Base-by-base conservation (phyloP, 228 moss, liverwort and hornwort genomes). In the Sphagnum magellanicum region DNA sequence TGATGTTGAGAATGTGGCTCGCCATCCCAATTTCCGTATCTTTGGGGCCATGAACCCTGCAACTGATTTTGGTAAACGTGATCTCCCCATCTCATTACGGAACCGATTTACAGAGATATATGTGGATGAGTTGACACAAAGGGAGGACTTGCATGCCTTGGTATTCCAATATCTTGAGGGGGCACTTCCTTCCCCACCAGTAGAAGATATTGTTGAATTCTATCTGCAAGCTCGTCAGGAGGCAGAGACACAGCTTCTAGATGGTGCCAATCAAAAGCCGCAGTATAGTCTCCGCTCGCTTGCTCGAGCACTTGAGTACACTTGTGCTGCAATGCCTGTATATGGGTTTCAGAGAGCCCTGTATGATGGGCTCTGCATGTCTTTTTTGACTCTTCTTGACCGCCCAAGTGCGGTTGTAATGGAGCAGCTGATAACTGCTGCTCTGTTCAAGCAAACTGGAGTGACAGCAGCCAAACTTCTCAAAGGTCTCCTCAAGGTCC, bases 1-100 rank as follows among this genome's bases (percentile, higher is more conserved):
- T 57, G 97, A 98, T 60, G 91, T 98, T 65, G 87, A 90, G 68
- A 91, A 68, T 68, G 87, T 98, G 63, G 76, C 70, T 49, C 91
- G 91, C 66, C 91, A 98, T 72, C 74, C 87, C 65, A 82, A 90
- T 63, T 93, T 98, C 64, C 90, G 91, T 11, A 88, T 98, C 17
- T 93, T 98, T 73, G 93, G 88, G 32, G 93, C 93, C 73, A 98
- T 98, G 97, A 98, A 98, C 66, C 93, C 93, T 67, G 93, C 97
- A 64, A 93, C 93, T 58, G 93, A 98, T 74, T 87, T 98, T 10
- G 97, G 97, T 16, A 98, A 93, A 74, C 87, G 91, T 16, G 88
- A 93, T 73, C 63, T 98, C 16, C 93, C 97, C n/a, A 72, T 92
- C 12, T 76, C 93, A 6, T 67, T 98, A 48, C 88, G 85, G 46